Conservation (phyloP, 306 rosid genomes). For the Cyclanthera cordifolia region DNA sequence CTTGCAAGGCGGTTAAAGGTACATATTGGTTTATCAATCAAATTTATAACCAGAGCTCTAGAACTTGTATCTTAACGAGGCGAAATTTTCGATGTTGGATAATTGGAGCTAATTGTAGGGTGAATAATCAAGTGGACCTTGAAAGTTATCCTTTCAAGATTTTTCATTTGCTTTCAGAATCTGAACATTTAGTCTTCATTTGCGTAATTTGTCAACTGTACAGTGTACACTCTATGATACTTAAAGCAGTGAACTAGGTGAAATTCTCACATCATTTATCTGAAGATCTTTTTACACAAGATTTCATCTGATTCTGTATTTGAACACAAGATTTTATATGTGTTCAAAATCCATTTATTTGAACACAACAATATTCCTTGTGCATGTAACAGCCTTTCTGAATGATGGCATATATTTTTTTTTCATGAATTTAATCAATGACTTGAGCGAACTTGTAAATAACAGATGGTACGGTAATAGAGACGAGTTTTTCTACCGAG, state of each 20-base stretch:
- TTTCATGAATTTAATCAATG: background rate
- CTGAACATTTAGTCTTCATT: background rate
- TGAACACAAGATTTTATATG: background rate
- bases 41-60: background rate
- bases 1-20: slow-evolving; percentile 78
- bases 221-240: background rate
- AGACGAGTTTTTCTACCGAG: background rate
- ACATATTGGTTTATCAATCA: background rate
- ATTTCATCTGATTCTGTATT: background rate
- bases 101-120: background rate
- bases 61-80: background rate
- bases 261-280: background rate
- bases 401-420: background rate
- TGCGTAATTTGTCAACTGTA: background rate
- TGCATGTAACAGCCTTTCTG: background rate
- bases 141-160: background rate
- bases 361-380: background rate
- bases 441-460: background rate
- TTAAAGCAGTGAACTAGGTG: background rate
- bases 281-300: background rate
- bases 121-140: background rate
- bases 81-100: background rate
- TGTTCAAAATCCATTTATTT: background rate
- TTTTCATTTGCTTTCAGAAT: background rate
- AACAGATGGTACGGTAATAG: background rate